Evolutionary conservation across 2,329 filamentous ascomycete species (phyloP).

Genomic region (Talaromyces sp.): DNA sequence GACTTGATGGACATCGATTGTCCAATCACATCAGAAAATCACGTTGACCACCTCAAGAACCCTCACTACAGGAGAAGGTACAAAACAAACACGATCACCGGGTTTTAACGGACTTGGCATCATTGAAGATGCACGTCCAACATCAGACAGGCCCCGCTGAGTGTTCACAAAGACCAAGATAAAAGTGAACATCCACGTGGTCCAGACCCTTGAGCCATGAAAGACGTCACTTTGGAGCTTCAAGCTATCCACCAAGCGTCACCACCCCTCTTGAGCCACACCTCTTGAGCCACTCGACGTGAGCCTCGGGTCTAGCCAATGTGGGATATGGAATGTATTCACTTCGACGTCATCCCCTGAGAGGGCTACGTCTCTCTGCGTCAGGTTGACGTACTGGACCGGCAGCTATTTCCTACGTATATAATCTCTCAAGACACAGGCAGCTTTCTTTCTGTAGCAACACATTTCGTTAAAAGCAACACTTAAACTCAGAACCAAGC

Average conservation of each 20-base stretch:
- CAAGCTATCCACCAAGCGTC: not conserved
- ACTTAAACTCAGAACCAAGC: not conserved
- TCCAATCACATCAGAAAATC: not conserved
- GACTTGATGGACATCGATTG: not conserved
- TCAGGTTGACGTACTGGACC: slow-evolving; percentile 12
- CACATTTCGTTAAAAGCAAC: not conserved
- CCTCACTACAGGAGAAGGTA: not conserved
- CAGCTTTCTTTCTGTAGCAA: not conserved
- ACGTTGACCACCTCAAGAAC: not conserved
- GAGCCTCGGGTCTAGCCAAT: not conserved
- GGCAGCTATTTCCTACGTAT: not conserved
- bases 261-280: not conserved
- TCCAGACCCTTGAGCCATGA: not conserved
- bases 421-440: not conserved
- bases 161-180: not conserved
- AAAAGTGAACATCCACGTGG: not conserved
- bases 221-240: not conserved
- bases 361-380: not conserved
- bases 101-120: not conserved
- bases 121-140: not conserved
- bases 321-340: not conserved
- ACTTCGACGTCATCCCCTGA: slow-evolving; percentile 7
- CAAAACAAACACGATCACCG: not conserved
- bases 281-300: not conserved
- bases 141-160: not conserved